Evolutionary conservation across 768 basidiomycete genomes (phyloP).

Genomic region (Lentinula sp.): DNA sequence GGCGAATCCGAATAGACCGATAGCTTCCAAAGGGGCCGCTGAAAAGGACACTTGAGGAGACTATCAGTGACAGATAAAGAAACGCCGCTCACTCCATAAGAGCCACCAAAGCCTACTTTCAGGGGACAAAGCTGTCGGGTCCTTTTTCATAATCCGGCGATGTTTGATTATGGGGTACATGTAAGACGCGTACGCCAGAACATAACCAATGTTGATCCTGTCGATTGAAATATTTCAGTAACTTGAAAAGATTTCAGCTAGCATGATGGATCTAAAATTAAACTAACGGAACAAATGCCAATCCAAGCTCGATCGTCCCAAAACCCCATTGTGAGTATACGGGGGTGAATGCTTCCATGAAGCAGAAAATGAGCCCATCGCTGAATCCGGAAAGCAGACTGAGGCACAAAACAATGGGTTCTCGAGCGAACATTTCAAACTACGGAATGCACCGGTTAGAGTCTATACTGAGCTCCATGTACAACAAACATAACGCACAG

Average conservation of each 20-base stretch:
- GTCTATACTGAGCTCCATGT: not conserved
- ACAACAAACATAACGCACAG: not conserved
- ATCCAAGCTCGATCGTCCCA: conserved; percentile 3
- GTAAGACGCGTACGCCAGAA: not conserved
- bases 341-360: conserved; percentile 8
- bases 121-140: not conserved
- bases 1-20: conserved; percentile 45
- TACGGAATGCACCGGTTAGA: not conserved
- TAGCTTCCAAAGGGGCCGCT: conserved; percentile 31
- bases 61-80: not conserved
- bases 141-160: not conserved
- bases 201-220: conserved; percentile 8
- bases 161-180: conserved; percentile 4
- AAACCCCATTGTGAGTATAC: conserved; percentile 9
- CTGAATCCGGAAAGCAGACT: conserved; percentile 8
- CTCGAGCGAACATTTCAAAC: conserved; percentile 8
- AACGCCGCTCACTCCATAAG: not conserved
- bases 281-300: conserved; percentile 8
- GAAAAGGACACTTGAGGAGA: not conserved
- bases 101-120: conserved; percentile 4
- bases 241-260: too few relatives aligned
- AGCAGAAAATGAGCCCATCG: conserved; percentile 8
- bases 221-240: too few relatives aligned
- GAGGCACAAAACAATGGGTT: conserved; percentile 9
- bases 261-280: too few relatives aligned